Conservation (phyloP, 1,284 basidiomycete species). For the Sanghuangporus sanghuang region DNA sequence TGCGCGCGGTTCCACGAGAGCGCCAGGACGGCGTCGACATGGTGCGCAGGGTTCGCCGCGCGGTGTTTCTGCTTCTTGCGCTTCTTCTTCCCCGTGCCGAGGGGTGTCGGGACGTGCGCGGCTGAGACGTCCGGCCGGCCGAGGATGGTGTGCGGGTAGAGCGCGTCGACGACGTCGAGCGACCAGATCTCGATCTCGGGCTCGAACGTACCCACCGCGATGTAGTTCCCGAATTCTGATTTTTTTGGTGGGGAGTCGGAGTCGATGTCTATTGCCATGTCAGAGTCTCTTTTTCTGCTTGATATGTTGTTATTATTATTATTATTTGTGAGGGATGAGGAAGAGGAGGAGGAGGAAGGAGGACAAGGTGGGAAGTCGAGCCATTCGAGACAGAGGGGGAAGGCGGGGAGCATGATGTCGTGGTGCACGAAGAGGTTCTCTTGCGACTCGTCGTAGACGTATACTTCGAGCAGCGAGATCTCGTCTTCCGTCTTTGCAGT, state of each 20-base stretch:
- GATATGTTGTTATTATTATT: background rate
- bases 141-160: conserved; percentile 91
- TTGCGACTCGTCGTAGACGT: conserved; percentile 89
- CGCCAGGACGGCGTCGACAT: conserved; percentile 90
- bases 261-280: conserved; percentile 15
- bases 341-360: conserved; percentile 31
- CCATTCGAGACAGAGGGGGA: conserved; percentile 99
- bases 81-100: conserved; percentile 92
- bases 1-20: conserved; percentile 91
- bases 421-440: conserved; percentile 97
- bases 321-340: conserved; percentile 4
- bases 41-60: conserved; percentile 62
- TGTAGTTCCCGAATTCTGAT: conserved; percentile 75
- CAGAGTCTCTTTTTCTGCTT: background rate
- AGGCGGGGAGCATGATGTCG: conserved; percentile 95
- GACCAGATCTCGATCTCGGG: conserved; percentile 99
- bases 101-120: conserved; percentile 68
- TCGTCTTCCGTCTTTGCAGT: conserved; percentile 96
- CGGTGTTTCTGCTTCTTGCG: conserved; percentile 82
- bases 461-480: conserved; percentile 92
- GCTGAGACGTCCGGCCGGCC: conserved; percentile 86
- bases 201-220: conserved; percentile 96
- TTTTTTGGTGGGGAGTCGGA: conserved; percentile 28
- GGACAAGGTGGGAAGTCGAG: conserved; percentile 84
- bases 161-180: conserved; percentile 87